Base-by-base conservation (phyloP, 1,139 yeast genomes). In the Taphrina wiesneri region DNA sequence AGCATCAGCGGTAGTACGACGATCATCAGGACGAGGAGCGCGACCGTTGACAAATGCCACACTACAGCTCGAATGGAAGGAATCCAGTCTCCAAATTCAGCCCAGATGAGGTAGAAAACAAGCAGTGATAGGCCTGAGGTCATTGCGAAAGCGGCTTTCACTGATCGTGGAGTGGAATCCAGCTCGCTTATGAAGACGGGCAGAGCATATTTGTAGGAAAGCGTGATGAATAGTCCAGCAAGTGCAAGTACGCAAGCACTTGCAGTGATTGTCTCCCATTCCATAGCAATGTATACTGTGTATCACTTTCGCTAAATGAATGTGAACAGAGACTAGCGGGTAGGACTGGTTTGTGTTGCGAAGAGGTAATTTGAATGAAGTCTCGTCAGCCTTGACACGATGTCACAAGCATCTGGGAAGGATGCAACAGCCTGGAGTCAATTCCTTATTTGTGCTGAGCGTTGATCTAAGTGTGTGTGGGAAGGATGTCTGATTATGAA, bases 1-100 rank as follows among this genome's bases (percentile, higher is more conserved):
- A 75, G 75, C 21, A 76, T 71, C 0, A 74, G 66, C 0, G 82
- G 81, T 28, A 77, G 70, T 7, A 75, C 72, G 43, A 77, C 70
- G 9, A 75, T 76, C 49, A 78, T 73, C 69, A 76, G 69, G 1
- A 70, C 68, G 28, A 78, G 69, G 41, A 78, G 70, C 5, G 69
- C 65, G 1, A 73, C 69, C 1, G 77, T 76, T n/a, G 74, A 68
- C 34, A 72, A 56, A 47, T 71, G 70, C 82, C 82, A 79, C 19
- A 77, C 73, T 6, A 70, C n/a, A 13, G 52, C 56, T 7, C 64
- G 26, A 15, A 60, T 32, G 5, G 57, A 25, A 3, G 64, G 52
- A 6, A 60, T 45, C 64, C 64, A 60, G n/a, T 51, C 34, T 7
- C 64, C 64, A 28, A 60, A 60, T 26, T 60, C 64, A 4, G 64